Evolutionary conservation across 2,329 filamentous ascomycete genomes (phyloP).

Genomic region (Tricladium varicosporioides): DNA sequence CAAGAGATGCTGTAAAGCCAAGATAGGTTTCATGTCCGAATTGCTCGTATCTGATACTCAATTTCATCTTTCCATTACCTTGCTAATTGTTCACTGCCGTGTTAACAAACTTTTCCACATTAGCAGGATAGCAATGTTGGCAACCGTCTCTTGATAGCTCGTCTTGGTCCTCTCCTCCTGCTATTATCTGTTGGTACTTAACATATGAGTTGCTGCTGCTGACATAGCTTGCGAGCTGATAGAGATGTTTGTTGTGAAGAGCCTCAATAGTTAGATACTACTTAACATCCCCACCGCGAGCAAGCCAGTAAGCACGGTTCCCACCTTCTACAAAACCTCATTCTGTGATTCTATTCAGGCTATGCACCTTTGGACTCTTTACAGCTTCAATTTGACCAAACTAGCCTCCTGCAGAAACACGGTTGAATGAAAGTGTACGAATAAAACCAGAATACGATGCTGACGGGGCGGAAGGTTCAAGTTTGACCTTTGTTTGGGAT

Average conservation of each 20-base stretch:
- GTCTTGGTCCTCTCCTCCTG: no score
- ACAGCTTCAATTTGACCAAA: conserved; percentile 8
- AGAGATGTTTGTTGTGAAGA: background rate
- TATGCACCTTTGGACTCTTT: conserved; percentile 11
- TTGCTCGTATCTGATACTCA: no score
- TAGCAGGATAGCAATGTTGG: no score
- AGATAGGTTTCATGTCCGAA: background rate
- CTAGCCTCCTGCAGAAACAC: conserved; percentile 12
- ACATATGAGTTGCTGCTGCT: no score
- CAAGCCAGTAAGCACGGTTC: conserved; percentile 10
- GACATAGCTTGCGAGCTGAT: no score
- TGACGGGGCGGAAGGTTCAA: background rate
- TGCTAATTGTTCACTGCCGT: no score
- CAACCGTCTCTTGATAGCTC: no score
- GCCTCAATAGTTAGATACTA: background rate
- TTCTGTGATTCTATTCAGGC: conserved; percentile 14
- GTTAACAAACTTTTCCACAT: no score
- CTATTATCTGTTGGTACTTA: no score
- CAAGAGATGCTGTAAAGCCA: background rate
- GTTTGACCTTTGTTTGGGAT: conserved; percentile 24
- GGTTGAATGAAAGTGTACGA: background rate
- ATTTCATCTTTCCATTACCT: no score
- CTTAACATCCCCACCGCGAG: background rate
- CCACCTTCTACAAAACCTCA: conserved; percentile 9
- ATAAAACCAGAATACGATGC: background rate